Base-by-base conservation (phyloP, 1,139 yeast species). In the Suhomyces guaymorum region DNA sequence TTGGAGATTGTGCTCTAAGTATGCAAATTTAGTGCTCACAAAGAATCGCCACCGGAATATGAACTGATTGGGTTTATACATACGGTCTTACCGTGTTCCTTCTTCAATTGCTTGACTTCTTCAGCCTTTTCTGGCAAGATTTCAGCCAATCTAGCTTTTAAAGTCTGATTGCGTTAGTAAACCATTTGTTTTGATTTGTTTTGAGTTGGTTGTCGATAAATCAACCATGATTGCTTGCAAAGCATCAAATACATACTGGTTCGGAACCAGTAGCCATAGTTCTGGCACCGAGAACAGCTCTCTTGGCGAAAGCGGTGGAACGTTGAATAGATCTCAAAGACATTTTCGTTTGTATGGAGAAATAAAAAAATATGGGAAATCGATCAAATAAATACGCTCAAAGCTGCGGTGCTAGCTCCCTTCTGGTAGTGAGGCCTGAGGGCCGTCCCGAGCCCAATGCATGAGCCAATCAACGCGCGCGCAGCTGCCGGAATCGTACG, bases 121-220 rank as follows among this genome's bases (percentile, higher is more conserved):
- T 88, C 97, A 49, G 85, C 86, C 75, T 86, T 87, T 57, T 78
- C 88, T 52, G 98, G 98, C 62, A 89, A 78, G 52, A 87, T 75
- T 62, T 88, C 96, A 38, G 90, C 95, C 63, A 92, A 89, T 63
- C 95, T 82, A 70, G 89, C 95, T 69, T 90, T 90, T 54, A 90
- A 75, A 49, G 96, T 83, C 59, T 49, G 28, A 17, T 8, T 17
- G 21, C 34, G 47, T 40, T 42, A 41, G 57, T 52, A 43, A n/a
- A n/a, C n/a, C n/a, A n/a, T n/a, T n/a, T n/a, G n/a, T n/a, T n/a
- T n/a, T n/a, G n/a, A n/a, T n/a, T n/a, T n/a, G n/a, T n/a, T n/a
- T n/a, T n/a, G n/a, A n/a, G n/a, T n/a, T n/a, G n/a, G n/a, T n/a
- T n/a, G n/a, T n/a, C n/a, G n/a, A n/a, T n/a, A n/a, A n/a, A n/a